Evolutionary conservation across 2,329 filamentous ascomycete genomes (phyloP), one percentile per base, ranked within the genome.

Genomic region (Alternaria solani): DNA sequence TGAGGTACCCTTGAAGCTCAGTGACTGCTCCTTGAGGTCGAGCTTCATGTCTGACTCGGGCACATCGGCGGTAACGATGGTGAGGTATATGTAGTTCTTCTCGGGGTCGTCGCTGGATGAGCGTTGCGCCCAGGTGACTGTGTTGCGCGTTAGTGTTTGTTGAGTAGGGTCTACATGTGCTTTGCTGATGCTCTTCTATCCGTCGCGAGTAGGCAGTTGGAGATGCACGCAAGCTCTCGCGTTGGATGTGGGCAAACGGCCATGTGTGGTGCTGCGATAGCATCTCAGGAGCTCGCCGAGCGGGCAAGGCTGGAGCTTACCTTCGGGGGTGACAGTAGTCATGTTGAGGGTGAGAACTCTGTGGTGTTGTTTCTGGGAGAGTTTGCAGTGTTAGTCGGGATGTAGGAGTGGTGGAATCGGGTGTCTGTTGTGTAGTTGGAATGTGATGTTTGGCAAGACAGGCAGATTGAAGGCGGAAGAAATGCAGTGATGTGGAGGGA

Each of bases 51-150:
- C 89, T 47, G 87, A 84, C 73, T 88, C 84, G 71, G 91, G 84
- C 44, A 97, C 91, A 79, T 99, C 95, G 71, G 94, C 88, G 51
- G 94, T 93, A 74, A 88, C 87, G 83, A 99, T 92, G 78, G 92
- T 96, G 70, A 99, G 87, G 85, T 93, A 96, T 86, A 99, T 84
- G 84, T 93, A 92, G 87, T 99, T 99, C 86, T 94, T 96, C 79
- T 89, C 86, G 57, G 91, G 79, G 56, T 97, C 94, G 70, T 85
- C 84, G 72, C 81, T 84, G 76, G 90, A 95, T 47, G 94, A 98
- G 85, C 95, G 94, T 86, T 99, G 95, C 69, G 95, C 94, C 95
- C 95, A 99, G 81, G 93, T 91, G 73, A 99, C 95, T 98, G 75
- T 98, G 75, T 60, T 20, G 30, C 18, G 47, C 61, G 64, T 77